These are phyloP conservation scores for bread wheat (Triticum aestivum) DNA, from an alignment of 176 grass and related monocot genomes.

Conservation along the genomic window IWGSC_CS_RefSeq_v2.1 NC_057803.1:503813362-503813861, in stretches of 20 bases:
- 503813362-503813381: slow-evolving; percentile 77
- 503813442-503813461: slow-evolving; percentile 28
- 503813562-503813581: not conserved
- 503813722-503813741: not conserved
- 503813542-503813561: not conserved
- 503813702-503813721: not conserved
- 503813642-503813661: not conserved
- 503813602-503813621: not conserved
- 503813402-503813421: slow-evolving; percentile 97
- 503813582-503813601: not conserved
- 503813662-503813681: not conserved
- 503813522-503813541: not conserved
- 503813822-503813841: slow-evolving; percentile 7
- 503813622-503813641: not conserved
- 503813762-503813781: slow-evolving; percentile 11
- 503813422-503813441: slow-evolving; percentile 92
- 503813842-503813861: slow-evolving; percentile 56
- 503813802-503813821: not conserved
- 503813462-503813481: not conserved
- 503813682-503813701: not conserved
- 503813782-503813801: slow-evolving; percentile 14
- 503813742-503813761: slow-evolving; percentile 7
- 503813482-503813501: too few relatives aligned
- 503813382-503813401: slow-evolving; percentile 69
- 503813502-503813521: not conserved